Conservation (phyloP, 768 basidiomycete genomes). For the Boletus pseudo-olivaceus region DNA sequence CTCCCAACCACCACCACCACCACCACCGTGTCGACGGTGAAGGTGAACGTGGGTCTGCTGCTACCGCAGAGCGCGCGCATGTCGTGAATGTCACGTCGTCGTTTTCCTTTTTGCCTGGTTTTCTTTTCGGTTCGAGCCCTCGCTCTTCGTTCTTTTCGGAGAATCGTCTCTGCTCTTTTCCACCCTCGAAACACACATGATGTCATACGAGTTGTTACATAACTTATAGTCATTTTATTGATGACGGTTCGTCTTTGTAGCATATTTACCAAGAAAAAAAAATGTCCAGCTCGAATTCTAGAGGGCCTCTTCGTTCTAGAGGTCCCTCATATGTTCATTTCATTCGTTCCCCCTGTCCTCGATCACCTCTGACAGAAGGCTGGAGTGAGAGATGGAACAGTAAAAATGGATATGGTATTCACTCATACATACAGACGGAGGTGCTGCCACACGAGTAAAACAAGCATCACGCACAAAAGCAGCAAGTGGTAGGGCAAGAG, state of each 20-base stretch:
- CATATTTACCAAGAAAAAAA: background rate
- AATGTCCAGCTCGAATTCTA: background rate
- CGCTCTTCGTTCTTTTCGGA: background rate
- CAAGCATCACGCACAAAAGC: background rate
- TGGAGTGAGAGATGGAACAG: background rate
- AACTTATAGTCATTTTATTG: constrained; percentile 10
- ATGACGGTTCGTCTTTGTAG: background rate
- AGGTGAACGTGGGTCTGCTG: background rate
- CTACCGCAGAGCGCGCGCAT: background rate
- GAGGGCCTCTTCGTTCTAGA: background rate
- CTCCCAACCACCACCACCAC: too few relatives aligned
- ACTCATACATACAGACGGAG: background rate
- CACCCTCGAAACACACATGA: too few relatives aligned
- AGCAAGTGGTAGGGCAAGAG: background rate
- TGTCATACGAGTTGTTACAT: background rate
- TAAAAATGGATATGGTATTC: background rate
- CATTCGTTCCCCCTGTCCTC: too few relatives aligned
- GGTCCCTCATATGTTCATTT: background rate
- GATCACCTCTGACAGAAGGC: background rate
- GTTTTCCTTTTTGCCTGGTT: too few relatives aligned
- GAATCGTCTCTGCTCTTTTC: too few relatives aligned
- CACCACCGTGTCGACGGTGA: background rate
- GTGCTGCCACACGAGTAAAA: background rate
- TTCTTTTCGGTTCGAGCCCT: background rate
- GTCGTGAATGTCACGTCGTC: background rate